These are phyloP conservation scores for Calonectria pseudoturangicola DNA, from an alignment of 2,329 filamentous ascomycete genomes.

Conservation along the genomic window DNA sequence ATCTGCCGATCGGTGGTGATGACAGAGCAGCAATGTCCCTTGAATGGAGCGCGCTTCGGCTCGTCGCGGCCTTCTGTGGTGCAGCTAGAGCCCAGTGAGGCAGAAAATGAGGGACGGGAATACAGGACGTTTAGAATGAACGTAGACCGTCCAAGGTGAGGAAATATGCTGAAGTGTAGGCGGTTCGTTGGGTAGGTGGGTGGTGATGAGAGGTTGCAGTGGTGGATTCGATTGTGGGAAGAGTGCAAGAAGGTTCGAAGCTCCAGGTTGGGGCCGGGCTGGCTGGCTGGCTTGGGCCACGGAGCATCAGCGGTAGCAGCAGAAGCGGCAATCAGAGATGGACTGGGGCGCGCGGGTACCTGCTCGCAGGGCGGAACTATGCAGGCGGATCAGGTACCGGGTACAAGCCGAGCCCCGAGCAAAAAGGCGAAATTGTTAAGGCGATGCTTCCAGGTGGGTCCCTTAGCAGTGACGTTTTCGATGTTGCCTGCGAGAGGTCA, in stretches of 20 bases:
- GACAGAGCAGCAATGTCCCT: constrained; percentile 45
- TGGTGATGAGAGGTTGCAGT: constrained; percentile 43
- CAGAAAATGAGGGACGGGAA: constrained; percentile 17
- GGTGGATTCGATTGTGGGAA: constrained; percentile 50
- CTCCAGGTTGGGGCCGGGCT: constrained; percentile 53
- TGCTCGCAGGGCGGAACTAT: not conserved
- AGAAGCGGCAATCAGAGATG: constrained; percentile 30
- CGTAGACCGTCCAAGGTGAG: constrained; percentile 34
- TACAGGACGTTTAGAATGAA: constrained; percentile 23
- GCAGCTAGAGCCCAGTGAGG: constrained; percentile 33
- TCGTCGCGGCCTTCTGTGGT: constrained; percentile 48
- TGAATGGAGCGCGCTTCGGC: constrained; percentile 54
- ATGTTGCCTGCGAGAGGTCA: constrained; percentile 57
- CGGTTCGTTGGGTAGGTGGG: constrained; percentile 27
- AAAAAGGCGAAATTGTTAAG: constrained; percentile 43
- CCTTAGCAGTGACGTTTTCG: constrained; percentile 58
- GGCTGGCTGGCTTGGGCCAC: constrained; percentile 44
- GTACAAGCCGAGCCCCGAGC: constrained; percentile 26
- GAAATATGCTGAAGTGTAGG: constrained; percentile 22
- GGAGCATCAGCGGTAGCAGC: constrained; percentile 41
- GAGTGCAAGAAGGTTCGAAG: constrained; percentile 58
- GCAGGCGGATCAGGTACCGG: constrained; percentile 28
- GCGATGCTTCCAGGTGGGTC: constrained; percentile 47
- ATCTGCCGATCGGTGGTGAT: constrained; percentile 45
- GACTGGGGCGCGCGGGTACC: constrained; percentile 26